Evolutionary conservation across 441 rosid genomes (phyloP), one percentile per base, ranked within the genome.

Genomic region (Adansonia madagascariensis): DNA sequence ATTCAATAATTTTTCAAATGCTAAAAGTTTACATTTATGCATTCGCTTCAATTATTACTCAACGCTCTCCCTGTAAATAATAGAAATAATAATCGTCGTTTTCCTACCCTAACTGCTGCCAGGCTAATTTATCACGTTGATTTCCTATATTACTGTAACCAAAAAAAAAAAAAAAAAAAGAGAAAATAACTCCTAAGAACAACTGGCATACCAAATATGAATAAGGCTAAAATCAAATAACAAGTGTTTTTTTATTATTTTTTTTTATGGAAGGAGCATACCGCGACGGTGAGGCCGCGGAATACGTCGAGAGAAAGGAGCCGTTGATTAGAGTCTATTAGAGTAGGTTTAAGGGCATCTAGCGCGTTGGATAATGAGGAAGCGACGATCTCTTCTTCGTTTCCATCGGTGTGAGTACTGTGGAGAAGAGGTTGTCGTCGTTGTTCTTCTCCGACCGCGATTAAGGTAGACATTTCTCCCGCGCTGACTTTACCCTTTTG

Each of bases 231-330:
- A 70, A 35, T 12, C 57, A 49, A 55, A 74, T 9, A 24, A 61
- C 24, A 49, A 9, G 61, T 35, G 6, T 4, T 35, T 35, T 35
- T 35, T 35, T 35, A 35, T 35, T 18, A 17, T 35, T 35, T 4
- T 4, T 35, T 35, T 35, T 31, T 8, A 10, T 56, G 24, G 6
- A 7, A 47, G 69, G 0, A 41, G 43, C 70, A n/a, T 85, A 88
- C 90, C 52, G 87, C 91, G 77, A 89, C 84, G 72, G 90, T 86
- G 81, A 89, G 89, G 43, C 91, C 93, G 31, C 93, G 90, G 80
- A 89, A 86, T 69, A 86, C 89, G 82, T 89, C 91, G 64, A 89
- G 89, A 63, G 88, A 89, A 1, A 76, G 62, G 52, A 89, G 86
- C 50, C 91, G 90, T 75, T 79, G 89, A 80, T 46, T 66, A 8